phyloP scores from a whole-genome alignment of 768 basidiomycete species.

The Tricholoma terreum region DNA sequence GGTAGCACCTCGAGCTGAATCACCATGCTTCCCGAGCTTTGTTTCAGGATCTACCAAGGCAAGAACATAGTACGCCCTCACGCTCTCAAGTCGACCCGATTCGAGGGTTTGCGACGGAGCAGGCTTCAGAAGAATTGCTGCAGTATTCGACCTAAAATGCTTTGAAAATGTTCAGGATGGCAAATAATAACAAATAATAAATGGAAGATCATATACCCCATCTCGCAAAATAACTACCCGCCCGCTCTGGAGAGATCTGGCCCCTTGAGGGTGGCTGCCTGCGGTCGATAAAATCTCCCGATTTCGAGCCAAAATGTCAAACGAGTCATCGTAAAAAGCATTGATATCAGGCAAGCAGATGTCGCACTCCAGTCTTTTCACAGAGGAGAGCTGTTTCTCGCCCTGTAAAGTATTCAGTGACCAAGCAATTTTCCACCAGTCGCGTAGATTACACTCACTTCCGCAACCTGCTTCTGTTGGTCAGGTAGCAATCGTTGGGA shows the following conservation, averaged over 20 bases:
- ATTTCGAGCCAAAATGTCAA: constrained; percentile 60
- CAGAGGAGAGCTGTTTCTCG: constrained; percentile 60
- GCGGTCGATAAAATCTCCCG: constrained; percentile 60
- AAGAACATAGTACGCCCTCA: constrained; percentile 63
- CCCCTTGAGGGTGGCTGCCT: constrained; percentile 55
- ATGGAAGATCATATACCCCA: constrained; percentile 47
- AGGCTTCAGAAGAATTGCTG: constrained; percentile 69
- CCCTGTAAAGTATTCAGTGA: constrained; percentile 41
- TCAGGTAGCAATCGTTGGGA: constrained; percentile 91
- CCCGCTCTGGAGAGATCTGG: constrained; percentile 66
- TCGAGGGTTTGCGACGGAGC: constrained; percentile 47
- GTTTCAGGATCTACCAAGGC: constrained; percentile 65
- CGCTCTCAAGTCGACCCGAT: constrained; percentile 43
- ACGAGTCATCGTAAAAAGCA: constrained; percentile 69
- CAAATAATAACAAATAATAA: neutral
- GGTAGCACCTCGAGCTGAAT: constrained; percentile 1
- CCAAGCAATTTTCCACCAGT: neutral
- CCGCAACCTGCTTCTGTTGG: constrained; percentile 82
- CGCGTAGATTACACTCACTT: constrained; percentile 56
- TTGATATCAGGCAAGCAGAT: constrained; percentile 73
- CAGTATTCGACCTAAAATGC: constrained; percentile 73
- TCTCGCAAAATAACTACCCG: constrained; percentile 83
- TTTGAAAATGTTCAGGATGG: constrained; percentile 26
- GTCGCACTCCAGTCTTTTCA: constrained; percentile 66
- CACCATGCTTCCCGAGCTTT: constrained; percentile 56